Evolutionary conservation across 2,329 filamentous ascomycete genomes (phyloP).

Genomic region (Aspergillus clavatus): DNA sequence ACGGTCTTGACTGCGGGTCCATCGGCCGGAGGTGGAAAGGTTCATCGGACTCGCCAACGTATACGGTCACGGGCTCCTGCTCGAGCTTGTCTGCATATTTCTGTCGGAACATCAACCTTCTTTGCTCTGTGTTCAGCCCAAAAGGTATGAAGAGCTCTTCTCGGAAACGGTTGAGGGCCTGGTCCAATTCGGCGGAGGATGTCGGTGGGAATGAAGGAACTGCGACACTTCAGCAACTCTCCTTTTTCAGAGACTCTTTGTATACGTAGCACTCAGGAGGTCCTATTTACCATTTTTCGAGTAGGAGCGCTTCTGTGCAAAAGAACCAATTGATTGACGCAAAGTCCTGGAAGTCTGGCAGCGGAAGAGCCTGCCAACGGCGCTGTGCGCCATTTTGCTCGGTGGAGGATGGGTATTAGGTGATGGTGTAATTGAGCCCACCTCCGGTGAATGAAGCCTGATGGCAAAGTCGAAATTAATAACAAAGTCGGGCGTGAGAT

Average conservation of each 20-base stretch:
- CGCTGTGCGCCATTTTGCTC: conserved; percentile 35
- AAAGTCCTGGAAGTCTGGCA: conserved; percentile 30
- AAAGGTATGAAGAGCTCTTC: conserved; percentile 43
- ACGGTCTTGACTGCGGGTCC: conserved; percentile 30
- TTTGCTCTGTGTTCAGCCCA: conserved; percentile 34
- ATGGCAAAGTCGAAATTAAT: neutral
- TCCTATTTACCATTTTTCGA: conserved; percentile 27
- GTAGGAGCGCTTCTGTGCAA: conserved; percentile 30
- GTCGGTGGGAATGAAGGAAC: conserved; percentile 39
- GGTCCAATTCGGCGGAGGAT: conserved; percentile 38
- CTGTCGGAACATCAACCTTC: conserved; percentile 37
- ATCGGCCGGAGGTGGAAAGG: conserved; percentile 36
- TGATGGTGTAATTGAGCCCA: neutral
- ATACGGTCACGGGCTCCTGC: conserved; percentile 39
- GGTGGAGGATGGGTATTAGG: neutral
- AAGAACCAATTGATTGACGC: conserved; percentile 27
- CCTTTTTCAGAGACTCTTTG: neutral
- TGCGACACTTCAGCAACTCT: conserved; percentile 15
- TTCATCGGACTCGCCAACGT: conserved; percentile 36
- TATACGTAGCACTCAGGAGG: neutral
- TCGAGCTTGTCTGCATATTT: conserved; percentile 33
- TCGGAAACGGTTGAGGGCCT: conserved; percentile 38
- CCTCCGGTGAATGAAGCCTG: too few species aligned
- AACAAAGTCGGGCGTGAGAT: conserved; percentile 7
- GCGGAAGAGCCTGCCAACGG: conserved; percentile 36